These are phyloP conservation scores for Cutaneotrichosporon sp. DNA, from an alignment of 1,284 basidiomycete species.

Conservation along the genomic window DNA sequence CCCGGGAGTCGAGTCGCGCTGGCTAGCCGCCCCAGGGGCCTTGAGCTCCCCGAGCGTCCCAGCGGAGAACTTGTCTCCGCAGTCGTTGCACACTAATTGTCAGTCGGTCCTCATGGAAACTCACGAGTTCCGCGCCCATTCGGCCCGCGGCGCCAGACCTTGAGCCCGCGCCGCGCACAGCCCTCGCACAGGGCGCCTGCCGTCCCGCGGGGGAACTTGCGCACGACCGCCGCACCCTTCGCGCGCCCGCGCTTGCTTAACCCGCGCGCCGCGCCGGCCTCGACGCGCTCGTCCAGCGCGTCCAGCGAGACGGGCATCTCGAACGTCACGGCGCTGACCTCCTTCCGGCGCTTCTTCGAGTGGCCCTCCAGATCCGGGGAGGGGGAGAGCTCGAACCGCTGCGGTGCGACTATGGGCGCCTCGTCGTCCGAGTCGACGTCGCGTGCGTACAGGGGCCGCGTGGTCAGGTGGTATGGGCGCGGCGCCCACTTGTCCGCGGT, in stretches of 20 bases:
- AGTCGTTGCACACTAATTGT: constrained; percentile 45
- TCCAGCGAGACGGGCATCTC: constrained; percentile 50
- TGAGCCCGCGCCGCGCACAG: constrained; percentile 36
- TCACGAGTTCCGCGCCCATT: constrained; percentile 43
- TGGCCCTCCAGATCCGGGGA: constrained; percentile 12
- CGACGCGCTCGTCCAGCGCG: constrained; percentile 45
- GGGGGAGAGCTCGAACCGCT: constrained; percentile 22
- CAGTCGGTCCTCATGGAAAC: constrained; percentile 27
- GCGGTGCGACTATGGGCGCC: neutral
- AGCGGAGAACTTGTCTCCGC: constrained; percentile 43
- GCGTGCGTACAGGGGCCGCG: constrained; percentile 39
- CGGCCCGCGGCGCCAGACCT: constrained; percentile 49
- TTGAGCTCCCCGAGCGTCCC: constrained; percentile 40
- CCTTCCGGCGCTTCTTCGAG: constrained; percentile 24
- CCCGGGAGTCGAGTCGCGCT: constrained; percentile 4
- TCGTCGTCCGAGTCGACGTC: constrained; percentile 21
- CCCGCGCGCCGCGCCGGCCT: constrained; percentile 32
- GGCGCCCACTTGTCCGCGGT: constrained; percentile 43
- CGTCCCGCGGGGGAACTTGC: constrained; percentile 20
- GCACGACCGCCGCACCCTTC: constrained; percentile 18
- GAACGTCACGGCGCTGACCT: constrained; percentile 41
- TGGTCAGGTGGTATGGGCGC: constrained; percentile 43
- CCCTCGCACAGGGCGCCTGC: constrained; percentile 43
- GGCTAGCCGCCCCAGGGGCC: constrained; percentile 36
- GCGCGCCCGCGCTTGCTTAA: neutral